Evolutionary conservation across 352 stramenopile genomes (phyloP), one percentile per base, ranked within the genome.

Genomic region (Phytophthora chlamydospora): DNA sequence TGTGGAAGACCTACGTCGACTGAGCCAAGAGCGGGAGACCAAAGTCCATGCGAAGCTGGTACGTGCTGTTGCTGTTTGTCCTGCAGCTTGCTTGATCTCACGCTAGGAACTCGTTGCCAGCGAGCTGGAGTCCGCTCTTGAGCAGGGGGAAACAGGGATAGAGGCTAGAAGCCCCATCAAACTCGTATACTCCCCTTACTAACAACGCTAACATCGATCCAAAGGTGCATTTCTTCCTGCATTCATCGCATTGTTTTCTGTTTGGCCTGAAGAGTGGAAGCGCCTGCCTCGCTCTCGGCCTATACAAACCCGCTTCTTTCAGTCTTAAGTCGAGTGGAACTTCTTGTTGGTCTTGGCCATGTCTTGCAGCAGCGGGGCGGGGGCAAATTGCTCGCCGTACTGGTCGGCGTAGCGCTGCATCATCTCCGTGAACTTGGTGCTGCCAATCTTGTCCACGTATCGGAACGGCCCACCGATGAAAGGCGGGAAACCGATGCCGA

Each of bases 391-490:
- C 52, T 96, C 83, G 42, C 97, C 97, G 68, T 99, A 96, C 72
- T 92, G 88, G 66, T 98, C 94, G 9, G 96, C 93, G 71, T 97
- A 98, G 47, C 85, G 77, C 58, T 98, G 91, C 92, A 99, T 98
- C 82, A 94, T 97, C 68, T 98, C 95, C 46, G 96, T 96, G 69
- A 97, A 98, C 68, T 97, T 96, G 44, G 85, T 68, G 61, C 89
- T 96, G 54, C 97, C 97, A 19, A 98, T 63, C 56, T 85, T 80
- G 81, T 99, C 97, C 14, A 99, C 77, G 59, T 98, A 96, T 39
- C 95, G 86, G 91, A 99, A 99, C 21, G 97, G 97, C 24, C 97
- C 97, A 11, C 97, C 97, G 40, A 97, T 91, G 85, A 99, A 99
- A 40, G 97, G 97, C 31, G 96, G 94, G 78, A 99, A 99, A 54